These are phyloP conservation scores for Amyloporia xantha DNA, from an alignment of 768 basidiomycete genomes.

Conservation along the genomic window DNA sequence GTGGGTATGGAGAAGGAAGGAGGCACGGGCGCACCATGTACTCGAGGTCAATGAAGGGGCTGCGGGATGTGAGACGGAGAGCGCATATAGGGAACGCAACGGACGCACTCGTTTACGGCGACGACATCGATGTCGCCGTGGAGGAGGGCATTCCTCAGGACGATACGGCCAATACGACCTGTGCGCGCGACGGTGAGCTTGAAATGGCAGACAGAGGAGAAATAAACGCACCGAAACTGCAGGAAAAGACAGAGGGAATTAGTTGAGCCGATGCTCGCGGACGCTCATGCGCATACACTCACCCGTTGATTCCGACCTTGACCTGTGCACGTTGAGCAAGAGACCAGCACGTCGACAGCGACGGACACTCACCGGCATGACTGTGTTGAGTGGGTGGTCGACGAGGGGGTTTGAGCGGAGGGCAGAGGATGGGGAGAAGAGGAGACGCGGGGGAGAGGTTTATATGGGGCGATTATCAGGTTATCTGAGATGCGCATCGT, in stretches of 20 bases:
- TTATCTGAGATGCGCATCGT: constrained; percentile 7
- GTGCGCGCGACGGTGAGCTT: neutral
- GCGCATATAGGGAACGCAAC: neutral
- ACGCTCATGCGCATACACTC: constrained; percentile 25
- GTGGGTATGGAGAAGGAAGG: neutral
- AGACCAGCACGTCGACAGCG: neutral
- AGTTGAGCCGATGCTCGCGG: constrained; percentile 4
- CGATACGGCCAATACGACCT: constrained; percentile 99
- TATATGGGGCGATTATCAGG: constrained; percentile 15
- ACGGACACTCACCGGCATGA: constrained; percentile 14
- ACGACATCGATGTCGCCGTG: constrained; percentile 75
- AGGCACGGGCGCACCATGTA: constrained; percentile 74
- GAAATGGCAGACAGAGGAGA: neutral
- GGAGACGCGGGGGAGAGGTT: constrained; percentile 2
- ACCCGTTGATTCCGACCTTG: constrained; percentile 98
- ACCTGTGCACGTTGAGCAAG: constrained; percentile 31
- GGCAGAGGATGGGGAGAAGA: constrained; percentile 7
- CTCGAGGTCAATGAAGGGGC: constrained; percentile 93
- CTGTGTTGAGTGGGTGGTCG: constrained; percentile 4
- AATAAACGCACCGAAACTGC: constrained; percentile 67
- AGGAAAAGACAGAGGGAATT: constrained; percentile 11
- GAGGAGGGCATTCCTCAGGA: constrained; percentile 87
- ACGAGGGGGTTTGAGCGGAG: neutral
- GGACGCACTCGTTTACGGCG: constrained; percentile 88
- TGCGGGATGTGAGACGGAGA: constrained; percentile 24